phyloP scores from a whole-genome alignment of 192 early-diverging fungal species.

The Rhizophagus sp. region DNA sequence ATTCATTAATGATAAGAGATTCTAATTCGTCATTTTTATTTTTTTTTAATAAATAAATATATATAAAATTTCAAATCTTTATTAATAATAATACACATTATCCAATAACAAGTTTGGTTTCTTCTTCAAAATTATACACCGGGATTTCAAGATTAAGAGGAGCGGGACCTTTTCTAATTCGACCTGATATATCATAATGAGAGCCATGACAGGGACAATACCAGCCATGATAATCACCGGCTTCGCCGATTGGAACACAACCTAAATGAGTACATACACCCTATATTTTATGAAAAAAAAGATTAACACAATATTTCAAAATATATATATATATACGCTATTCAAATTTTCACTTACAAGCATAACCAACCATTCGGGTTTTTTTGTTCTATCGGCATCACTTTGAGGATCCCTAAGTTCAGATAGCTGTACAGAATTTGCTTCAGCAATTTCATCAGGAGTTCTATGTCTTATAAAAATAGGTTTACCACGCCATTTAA shows the following conservation, averaged over 20 bases:
- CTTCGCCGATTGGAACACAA: constrained; percentile 97
- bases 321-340: neutral
- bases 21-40: no score
- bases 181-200: constrained; percentile 98
- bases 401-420: constrained; percentile 90
- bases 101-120: constrained; percentile 85
- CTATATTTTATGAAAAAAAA: neutral
- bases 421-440: constrained; percentile 75
- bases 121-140: constrained; percentile 59
- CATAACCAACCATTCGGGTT: constrained; percentile 97
- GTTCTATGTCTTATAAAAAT: constrained; percentile 98
- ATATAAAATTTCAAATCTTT: no score
- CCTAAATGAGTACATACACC: constrained; percentile 63
- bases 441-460: constrained; percentile 90
- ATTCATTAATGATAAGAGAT: no score
- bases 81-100: constrained; percentile 41
- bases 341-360: constrained; percentile 67
- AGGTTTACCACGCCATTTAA: constrained; percentile 99
- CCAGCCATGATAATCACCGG: constrained; percentile 98
- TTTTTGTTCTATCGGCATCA: constrained; percentile 85
- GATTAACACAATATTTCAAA: neutral
- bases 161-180: constrained; percentile 97
- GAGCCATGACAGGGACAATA: constrained; percentile 99
- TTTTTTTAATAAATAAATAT: no score
- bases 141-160: constrained; percentile 98